Evolutionary conservation across 768 basidiomycete species (phyloP).

Genomic region (Lactarius psammicola): DNA sequence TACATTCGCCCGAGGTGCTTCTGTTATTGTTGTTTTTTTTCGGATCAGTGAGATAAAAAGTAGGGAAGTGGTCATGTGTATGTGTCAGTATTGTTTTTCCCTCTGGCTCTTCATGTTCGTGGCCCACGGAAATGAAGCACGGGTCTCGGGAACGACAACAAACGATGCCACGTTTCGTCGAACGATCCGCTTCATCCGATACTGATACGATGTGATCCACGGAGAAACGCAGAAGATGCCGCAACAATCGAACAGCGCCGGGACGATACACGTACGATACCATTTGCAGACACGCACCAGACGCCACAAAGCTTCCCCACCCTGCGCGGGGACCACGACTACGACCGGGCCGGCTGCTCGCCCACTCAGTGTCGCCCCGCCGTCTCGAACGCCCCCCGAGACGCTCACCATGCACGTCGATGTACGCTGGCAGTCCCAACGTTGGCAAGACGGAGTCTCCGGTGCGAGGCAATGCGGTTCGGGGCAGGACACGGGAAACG

Average conservation of each 20-base stretch:
- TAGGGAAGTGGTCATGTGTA: not conserved
- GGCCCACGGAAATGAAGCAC: not conserved
- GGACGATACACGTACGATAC: not conserved
- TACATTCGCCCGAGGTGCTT: not conserved
- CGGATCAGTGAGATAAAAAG: not conserved
- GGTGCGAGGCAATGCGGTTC: conserved; percentile 66
- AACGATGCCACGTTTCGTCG: not conserved
- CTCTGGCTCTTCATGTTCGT: not conserved
- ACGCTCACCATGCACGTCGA: conserved; percentile 44
- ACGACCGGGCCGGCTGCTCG: conserved; percentile 69
- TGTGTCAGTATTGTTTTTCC: not conserved
- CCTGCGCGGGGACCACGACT: conserved; percentile 65
- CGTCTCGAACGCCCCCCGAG: conserved; percentile 53
- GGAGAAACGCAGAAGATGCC: not conserved
- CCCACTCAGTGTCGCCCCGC: conserved; percentile 78
- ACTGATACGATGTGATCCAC: not conserved
- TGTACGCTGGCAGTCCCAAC: conserved; percentile 37
- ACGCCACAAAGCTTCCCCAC: not conserved
- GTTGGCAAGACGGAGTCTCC: conserved; percentile 63
- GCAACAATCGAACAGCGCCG: not conserved
- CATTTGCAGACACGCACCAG: no score
- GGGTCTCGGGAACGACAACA: not conserved
- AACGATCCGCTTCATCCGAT: not conserved
- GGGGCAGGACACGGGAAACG: no score
- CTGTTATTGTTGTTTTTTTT: not conserved